phyloP scores from a whole-genome alignment of 805 yeast genomes.

The Candida hungchunana region DNA sequence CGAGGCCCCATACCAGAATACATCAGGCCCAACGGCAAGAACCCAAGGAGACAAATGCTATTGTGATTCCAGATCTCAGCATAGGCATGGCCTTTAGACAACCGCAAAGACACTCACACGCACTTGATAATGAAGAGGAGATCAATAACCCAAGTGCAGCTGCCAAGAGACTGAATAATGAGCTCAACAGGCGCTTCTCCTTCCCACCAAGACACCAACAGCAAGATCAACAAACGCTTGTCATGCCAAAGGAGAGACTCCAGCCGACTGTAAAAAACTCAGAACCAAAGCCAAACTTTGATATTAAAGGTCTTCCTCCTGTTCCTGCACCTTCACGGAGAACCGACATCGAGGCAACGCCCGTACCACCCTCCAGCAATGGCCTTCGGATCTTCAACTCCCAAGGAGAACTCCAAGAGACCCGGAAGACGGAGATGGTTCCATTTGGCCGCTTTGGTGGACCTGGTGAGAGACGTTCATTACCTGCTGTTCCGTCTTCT shows the following conservation, averaged over 20 bases:
- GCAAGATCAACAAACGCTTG: not conserved
- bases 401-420: constrained; percentile 7
- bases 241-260: not conserved
- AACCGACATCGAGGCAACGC: constrained; percentile 3
- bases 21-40: not conserved
- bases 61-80: constrained; percentile 9
- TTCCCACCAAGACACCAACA: constrained; percentile 20
- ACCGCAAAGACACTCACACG: not conserved
- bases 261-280: not conserved
- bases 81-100: constrained; percentile 1
- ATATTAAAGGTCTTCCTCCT: constrained; percentile 10
- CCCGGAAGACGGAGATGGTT: not conserved
- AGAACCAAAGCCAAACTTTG: too few relatives aligned
- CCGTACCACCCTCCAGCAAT: not conserved
- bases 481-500: not conserved
- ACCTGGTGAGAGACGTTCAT: not conserved
- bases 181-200: constrained; percentile 23
- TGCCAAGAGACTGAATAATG: constrained; percentile 22
- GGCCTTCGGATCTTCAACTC: constrained; percentile 11
- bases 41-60: constrained; percentile 1
- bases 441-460: constrained; percentile 12
- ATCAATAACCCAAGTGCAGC: constrained; percentile 26
- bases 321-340: constrained; percentile 6
- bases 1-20: constrained; percentile 5
- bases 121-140: constrained; percentile 24